A percentile compares a stretch with the other conserved stretches of the same genome.
phyloP scores from a whole-genome alignment of 352 stramenopile genomes.

The Paralagenidium karlingii region DNA sequence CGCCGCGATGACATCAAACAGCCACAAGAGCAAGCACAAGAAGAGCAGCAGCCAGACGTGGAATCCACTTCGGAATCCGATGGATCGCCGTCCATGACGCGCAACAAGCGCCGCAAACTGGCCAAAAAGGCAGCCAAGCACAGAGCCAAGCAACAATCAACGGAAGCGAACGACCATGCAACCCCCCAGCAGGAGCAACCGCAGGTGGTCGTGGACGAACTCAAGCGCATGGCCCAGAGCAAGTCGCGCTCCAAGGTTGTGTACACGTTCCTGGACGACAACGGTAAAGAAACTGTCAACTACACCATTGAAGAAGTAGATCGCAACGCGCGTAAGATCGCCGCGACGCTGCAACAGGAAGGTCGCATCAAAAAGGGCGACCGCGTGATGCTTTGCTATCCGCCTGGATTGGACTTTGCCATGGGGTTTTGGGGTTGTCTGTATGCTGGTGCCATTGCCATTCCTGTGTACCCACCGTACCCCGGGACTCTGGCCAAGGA shows the following conservation, averaged over 20 bases:
- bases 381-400: slow-evolving; percentile 67
- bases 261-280: slow-evolving; percentile 74
- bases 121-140: slow-evolving; percentile 2
- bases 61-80: too few relatives aligned
- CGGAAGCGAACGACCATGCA: slow-evolving; percentile 15
- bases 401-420: slow-evolving; percentile 60
- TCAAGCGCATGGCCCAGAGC: slow-evolving; percentile 26
- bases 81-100: too few relatives aligned
- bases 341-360: slow-evolving; percentile 38
- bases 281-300: slow-evolving; percentile 44
- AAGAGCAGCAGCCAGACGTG: slow-evolving; percentile 1
- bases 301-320: slow-evolving; percentile 65
- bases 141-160: slow-evolving; percentile 3
- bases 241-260: slow-evolving; percentile 52
- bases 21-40: neutral
- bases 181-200: neutral
- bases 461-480: slow-evolving; percentile 70
- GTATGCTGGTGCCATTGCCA: slow-evolving; percentile 52
- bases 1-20: slow-evolving; percentile 9
- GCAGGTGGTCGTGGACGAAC: slow-evolving; percentile 15
- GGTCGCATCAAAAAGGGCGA: slow-evolving; percentile 38
- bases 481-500: slow-evolving; percentile 59
- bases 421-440: slow-evolving; percentile 70
- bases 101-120: slow-evolving; percentile 20
- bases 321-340: slow-evolving; percentile 37